Evolutionary conservation across 805 yeast genomes (phyloP), one percentile per base, ranked within the genome.

Genomic region (Ogataea angusta): DNA sequence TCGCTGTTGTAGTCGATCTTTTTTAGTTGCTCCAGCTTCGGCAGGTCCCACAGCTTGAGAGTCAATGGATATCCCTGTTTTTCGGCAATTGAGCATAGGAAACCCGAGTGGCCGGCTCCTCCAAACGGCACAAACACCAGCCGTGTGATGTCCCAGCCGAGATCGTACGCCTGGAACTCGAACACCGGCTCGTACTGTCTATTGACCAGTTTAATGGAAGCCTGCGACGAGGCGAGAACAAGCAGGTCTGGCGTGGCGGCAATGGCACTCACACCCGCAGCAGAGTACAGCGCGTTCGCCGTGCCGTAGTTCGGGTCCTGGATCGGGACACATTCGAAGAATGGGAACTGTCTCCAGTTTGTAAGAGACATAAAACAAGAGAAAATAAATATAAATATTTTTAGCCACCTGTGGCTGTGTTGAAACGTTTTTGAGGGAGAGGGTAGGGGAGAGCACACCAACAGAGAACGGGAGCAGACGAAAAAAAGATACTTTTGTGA

Each of bases 311-410:
- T 68, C 5, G 98, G 98, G 57, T 93, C 99, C 46, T 80, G 67
- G 14, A 93, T 83, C 5, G 96, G 96, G 0, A 80, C 72, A 26
- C 77, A 72, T 38, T 88, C 96, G 60, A 85, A 89, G 62, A 91
- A 85, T 46, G 86, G 87, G 63, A 91, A 85, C 56, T 85, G 95
- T 45, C 91, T 48, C 67, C 67, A 64, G 15, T 55, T 49, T 5
- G 63, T 51, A 18, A 62, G 45, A 13, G 66, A 61, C 67, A 63
- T 63, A 14, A 21, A 40, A 30, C 34, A 34, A 36, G 28, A 22
- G 17, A 30, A 14, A 19, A 25, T 17, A 19, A 24, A 27, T n/a
- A 16, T 21, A 30, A 15, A 12, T 2, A 25, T 16, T 2, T 16
- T 33, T 19, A n/a, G 35, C 13, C 22, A 17, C 28, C 15, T 22